A percentile compares a stretch with the other conserved stretches of the same genome.
phyloP scores from a whole-genome alignment of 345 rosid species.

The Pugionium dolabratum region DNA sequence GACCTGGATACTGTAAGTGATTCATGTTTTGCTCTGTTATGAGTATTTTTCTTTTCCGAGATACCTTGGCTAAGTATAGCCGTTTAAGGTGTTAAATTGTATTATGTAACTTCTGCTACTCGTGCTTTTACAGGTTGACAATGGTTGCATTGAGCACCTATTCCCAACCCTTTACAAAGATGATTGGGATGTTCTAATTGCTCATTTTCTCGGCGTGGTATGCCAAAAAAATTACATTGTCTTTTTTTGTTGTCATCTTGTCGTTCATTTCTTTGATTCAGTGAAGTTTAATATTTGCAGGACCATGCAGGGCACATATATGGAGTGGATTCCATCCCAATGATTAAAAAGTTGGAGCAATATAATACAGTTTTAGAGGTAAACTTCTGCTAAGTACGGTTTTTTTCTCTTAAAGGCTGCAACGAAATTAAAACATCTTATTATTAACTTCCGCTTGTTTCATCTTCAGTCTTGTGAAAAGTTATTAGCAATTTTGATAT shows the following conservation, averaged over 20 bases:
- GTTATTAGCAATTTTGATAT: background rate
- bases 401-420: background rate
- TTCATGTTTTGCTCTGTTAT: background rate
- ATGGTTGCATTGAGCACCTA: conserved; percentile 85
- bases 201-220: conserved; percentile 98
- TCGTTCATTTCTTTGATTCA: conserved; percentile 20
- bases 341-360: conserved; percentile 87
- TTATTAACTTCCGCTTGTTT: conserved; percentile 4
- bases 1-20: conserved; percentile 78
- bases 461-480: conserved; percentile 5
- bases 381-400: conserved; percentile 30
- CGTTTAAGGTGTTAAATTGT: conserved; percentile 4
- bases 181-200: conserved; percentile 95
- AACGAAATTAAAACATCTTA: conserved; percentile 1
- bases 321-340: conserved; percentile 83
- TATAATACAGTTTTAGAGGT: conserved; percentile 80
- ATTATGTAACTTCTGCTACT: background rate
- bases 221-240: conserved; percentile 27
- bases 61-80: background rate
- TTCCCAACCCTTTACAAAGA: conserved; percentile 68
- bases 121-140: conserved; percentile 61
- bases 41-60: background rate
- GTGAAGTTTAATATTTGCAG: conserved; percentile 44
- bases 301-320: conserved; percentile 95
- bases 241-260: conserved; percentile 15